phyloP scores from a whole-genome alignment of 306 rosid species.

The Quercus variabilis region DNA sequence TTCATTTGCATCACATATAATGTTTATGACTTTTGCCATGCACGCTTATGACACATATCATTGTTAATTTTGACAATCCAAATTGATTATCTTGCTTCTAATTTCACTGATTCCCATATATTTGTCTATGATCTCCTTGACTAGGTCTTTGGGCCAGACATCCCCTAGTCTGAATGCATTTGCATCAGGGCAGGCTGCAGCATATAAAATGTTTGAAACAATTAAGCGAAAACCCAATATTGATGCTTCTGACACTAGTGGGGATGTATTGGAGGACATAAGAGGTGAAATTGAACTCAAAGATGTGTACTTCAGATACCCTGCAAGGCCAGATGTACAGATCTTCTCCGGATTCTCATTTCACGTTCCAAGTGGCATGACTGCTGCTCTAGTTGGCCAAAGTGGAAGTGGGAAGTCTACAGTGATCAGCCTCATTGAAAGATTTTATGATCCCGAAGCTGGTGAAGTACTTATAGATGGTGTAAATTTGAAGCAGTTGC shows the following conservation, averaged over 20 bases:
- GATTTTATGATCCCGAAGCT: conserved; percentile 85
- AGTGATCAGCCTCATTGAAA: conserved; percentile 64
- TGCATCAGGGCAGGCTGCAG: conserved; percentile 86
- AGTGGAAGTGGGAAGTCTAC: conserved; percentile 98
- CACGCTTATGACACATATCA: not conserved
- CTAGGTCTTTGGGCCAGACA: conserved; percentile 76
- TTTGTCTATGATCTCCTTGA: not conserved
- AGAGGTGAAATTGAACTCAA: conserved; percentile 76
- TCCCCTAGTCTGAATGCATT: conserved; percentile 77
- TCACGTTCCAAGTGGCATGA: conserved; percentile 58
- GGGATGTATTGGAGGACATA: conserved; percentile 53
- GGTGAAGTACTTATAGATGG: conserved; percentile 85
- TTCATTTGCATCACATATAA: not conserved
- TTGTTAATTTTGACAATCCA: not conserved
- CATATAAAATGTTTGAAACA: conserved; percentile 83
- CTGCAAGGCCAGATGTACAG: conserved; percentile 73
- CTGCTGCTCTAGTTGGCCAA: conserved; percentile 84
- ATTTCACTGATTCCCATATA: not conserved
- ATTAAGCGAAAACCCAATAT: conserved; percentile 62
- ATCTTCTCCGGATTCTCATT: conserved; percentile 81
- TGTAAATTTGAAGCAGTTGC: conserved; percentile 50
- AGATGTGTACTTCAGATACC: conserved; percentile 71
- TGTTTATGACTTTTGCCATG: not conserved
- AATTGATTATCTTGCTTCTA: too few species aligned
- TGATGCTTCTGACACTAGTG: conserved; percentile 62